Evolutionary conservation across 306 rosid genomes (phyloP), one percentile per base, ranked within the genome.

Genomic region (Aeschynomene evenia): DNA sequence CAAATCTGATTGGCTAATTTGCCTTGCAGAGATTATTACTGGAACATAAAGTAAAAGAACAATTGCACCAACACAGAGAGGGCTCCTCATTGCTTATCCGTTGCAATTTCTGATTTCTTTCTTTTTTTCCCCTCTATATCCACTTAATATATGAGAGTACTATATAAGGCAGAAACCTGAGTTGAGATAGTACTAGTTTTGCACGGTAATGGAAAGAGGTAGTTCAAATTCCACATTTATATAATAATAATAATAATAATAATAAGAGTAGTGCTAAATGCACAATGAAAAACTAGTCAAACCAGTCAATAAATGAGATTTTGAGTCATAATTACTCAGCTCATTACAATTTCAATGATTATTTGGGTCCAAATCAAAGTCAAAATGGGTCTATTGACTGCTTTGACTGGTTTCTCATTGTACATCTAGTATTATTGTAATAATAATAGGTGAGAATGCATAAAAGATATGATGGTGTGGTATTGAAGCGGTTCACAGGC

Each of bases 401-500:
- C n/a, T n/a, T n/a, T n/a, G n/a, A n/a, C n/a, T n/a, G n/a, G n/a
- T n/a, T n/a, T n/a, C n/a, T n/a, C n/a, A n/a, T n/a, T n/a, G n/a
- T n/a, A n/a, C n/a, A n/a, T n/a, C n/a, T n/a, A n/a, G n/a, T n/a
- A n/a, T n/a, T n/a, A n/a, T n/a, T n/a, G n/a, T n/a, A n/a, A n/a
- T n/a, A n/a, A n/a, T n/a, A 37, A 37, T 5, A 14, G n/a, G 9
- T 37, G 46, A 39, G 49, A 18, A 26, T 7, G 11, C 8, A 9
- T 1, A 29, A 12, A 21, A 49, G 54, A 18, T 52, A 42, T 58
- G 14, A 18, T 21, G 72, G 77, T 40, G 6, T 40, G 1, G 48
- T 66, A 87, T 82, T 90, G 94, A 85, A 87, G 79, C 84, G 65
- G 60, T 66, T 91, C 97, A 86, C 97, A 91, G 85, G 86, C 82